phyloP scores from a whole-genome alignment of 176 grass and related monocot species.

The Saccharum spontaneum region DNA sequence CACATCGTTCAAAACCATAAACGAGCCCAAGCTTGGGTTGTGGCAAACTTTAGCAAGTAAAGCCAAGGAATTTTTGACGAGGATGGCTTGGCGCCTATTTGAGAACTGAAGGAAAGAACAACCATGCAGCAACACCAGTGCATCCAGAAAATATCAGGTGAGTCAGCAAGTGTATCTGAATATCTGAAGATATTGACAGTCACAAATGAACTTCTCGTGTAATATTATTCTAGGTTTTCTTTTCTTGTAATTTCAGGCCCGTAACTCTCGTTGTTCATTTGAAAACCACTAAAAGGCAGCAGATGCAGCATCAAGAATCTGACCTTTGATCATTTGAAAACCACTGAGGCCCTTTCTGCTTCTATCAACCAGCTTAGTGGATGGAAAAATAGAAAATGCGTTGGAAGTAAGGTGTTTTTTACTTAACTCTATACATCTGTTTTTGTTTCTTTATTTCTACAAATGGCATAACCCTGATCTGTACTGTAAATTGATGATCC shows the following conservation, averaged over 20 bases:
- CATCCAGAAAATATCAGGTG: constrained; percentile 42
- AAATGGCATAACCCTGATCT: neutral
- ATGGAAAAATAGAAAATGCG: constrained; percentile 75
- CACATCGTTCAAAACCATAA: constrained; percentile 67
- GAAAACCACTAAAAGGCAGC: constrained; percentile 41
- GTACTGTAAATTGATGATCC: neutral
- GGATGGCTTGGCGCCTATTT: constrained; percentile 49
- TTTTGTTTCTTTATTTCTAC: neutral
- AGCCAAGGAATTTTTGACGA: constrained; percentile 71
- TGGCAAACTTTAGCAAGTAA: constrained; percentile 68
- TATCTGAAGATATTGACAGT: neutral
- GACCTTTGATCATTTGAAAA: constrained; percentile 44
- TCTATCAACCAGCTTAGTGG: constrained; percentile 74
- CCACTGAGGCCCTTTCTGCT: constrained; percentile 67
- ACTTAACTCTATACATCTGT: neutral
- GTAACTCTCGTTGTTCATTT: constrained; percentile 40
- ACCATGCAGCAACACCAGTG: constrained; percentile 11
- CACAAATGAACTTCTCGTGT: neutral
- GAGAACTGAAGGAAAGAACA: constrained; percentile 19
- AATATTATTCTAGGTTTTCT: neutral
- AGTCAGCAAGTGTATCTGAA: neutral
- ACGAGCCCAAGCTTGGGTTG: constrained; percentile 67
- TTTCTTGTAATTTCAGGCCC: constrained; percentile 5
- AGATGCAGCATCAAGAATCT: constrained; percentile 37
- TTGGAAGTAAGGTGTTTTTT: constrained; percentile 58